These are phyloP conservation scores for Candida silvatica DNA, from an alignment of 805 yeast genomes.

Conservation along the genomic window DNA sequence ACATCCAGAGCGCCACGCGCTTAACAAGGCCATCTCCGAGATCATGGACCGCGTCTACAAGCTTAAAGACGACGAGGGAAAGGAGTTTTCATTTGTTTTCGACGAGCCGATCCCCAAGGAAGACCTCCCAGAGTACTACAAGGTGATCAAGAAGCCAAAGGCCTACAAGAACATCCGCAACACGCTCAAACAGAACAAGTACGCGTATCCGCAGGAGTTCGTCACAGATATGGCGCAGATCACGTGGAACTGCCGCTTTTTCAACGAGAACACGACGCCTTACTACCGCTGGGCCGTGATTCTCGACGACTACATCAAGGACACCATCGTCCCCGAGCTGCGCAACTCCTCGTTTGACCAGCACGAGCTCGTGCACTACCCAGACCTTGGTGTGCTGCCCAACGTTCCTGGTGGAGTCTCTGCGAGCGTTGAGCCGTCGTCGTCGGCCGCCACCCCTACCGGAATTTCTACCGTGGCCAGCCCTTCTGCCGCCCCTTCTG, in stretches of 20 bases:
- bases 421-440: background rate
- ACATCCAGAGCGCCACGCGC: too few relatives aligned
- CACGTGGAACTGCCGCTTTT: constrained; percentile 83
- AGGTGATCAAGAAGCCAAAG: constrained; percentile 70
- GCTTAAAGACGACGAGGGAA: constrained; percentile 20
- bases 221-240: constrained; percentile 75
- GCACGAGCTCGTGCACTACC: constrained; percentile 36
- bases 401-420: constrained; percentile 16
- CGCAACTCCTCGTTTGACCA: constrained; percentile 29
- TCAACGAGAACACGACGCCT: constrained; percentile 60
- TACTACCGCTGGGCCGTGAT: constrained; percentile 63
- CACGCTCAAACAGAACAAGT: constrained; percentile 43
- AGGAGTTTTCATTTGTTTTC: constrained; percentile 33
- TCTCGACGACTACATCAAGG: constrained; percentile 42
- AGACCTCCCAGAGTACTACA: constrained; percentile 65
- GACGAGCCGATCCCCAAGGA: constrained; percentile 67
- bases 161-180: constrained; percentile 67
- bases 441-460: background rate
- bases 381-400: constrained; percentile 65
- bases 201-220: constrained; percentile 58
- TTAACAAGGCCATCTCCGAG: too few relatives aligned
- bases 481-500: background rate
- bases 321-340: constrained; percentile 40
- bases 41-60: too few relatives aligned
- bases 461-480: background rate